Evolutionary conservation across 2,329 filamentous ascomycete genomes (phyloP).

Genomic region (Phialophora tarda): DNA sequence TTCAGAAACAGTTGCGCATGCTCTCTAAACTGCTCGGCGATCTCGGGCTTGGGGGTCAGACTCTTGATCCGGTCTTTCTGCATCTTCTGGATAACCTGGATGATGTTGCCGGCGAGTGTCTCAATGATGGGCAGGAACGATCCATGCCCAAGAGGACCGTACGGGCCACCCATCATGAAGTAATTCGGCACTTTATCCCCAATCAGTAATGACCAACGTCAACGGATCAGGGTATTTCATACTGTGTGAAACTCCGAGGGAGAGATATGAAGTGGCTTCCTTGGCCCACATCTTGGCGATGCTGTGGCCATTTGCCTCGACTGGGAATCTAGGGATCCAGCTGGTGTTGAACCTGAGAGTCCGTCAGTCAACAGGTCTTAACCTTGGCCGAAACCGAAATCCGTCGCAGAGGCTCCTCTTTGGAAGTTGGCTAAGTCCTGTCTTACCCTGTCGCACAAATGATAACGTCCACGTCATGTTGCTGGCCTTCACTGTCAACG

Average conservation of each 20-base stretch:
- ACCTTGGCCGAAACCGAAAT: too few relatives aligned
- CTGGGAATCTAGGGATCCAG: conserved; percentile 33
- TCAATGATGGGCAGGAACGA: conserved; percentile 30
- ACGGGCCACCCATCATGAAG: conserved; percentile 39
- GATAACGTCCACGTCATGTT: conserved; percentile 38
- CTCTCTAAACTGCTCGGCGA: conserved; percentile 55
- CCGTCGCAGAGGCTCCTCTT: background rate
- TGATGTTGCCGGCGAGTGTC: conserved; percentile 27
- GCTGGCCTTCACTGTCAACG: conserved; percentile 34
- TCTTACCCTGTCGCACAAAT: conserved; percentile 35
- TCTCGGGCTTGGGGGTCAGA: conserved; percentile 48
- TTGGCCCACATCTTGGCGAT: conserved; percentile 30
- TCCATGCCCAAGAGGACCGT: conserved; percentile 39
- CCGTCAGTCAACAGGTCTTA: background rate
- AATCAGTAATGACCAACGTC: conserved; percentile 11
- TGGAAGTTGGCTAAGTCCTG: too few relatives aligned
- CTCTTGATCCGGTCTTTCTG: conserved; percentile 35
- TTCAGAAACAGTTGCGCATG: conserved; percentile 55
- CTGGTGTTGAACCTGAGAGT: conserved; percentile 29
- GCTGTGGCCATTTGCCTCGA: conserved; percentile 30
- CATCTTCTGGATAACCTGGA: conserved; percentile 33
- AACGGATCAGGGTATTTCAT: background rate
- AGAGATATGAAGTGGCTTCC: conserved; percentile 34
- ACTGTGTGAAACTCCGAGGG: conserved; percentile 28
- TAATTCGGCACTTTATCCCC: conserved; percentile 41